Conservation (phyloP, 306 rosid species). For the Trifolium pratense region DNA sequence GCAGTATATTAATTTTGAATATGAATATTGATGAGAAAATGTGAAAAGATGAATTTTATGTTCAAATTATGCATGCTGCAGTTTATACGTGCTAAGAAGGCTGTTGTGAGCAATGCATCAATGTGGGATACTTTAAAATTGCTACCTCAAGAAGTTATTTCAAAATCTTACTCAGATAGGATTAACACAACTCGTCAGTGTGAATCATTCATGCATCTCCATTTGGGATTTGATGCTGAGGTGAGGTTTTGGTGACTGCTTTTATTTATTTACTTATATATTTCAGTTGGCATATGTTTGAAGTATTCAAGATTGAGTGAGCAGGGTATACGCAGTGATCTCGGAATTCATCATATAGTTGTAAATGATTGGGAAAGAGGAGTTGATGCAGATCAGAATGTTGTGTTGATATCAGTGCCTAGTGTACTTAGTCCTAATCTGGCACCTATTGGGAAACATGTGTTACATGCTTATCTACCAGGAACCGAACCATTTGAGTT, state of each 20-base stretch:
- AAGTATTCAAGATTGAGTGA: constrained; percentile 18
- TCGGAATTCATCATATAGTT: constrained; percentile 94
- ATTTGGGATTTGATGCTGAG: constrained; percentile 86
- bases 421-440: constrained; percentile 82
- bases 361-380: constrained; percentile 95
- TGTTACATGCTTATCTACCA: constrained; percentile 86
- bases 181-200: constrained; percentile 67
- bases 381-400: constrained; percentile 94
- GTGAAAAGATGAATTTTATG: background rate
- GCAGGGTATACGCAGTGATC: constrained; percentile 66
- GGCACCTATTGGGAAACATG: constrained; percentile 86
- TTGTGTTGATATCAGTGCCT: constrained; percentile 88
- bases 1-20: constrained; percentile 10
- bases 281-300: constrained; percentile 23
- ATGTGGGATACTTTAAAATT: constrained; percentile 91
- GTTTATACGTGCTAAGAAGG: constrained; percentile 86
- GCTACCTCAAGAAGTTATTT: constrained; percentile 69
- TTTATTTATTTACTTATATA: constrained; percentile 14
- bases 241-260: constrained; percentile 62
- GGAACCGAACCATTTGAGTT: constrained; percentile 88
- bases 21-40: constrained; percentile 4
- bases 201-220: constrained; percentile 99
- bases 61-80: constrained; percentile 41
- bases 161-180: constrained; percentile 66
- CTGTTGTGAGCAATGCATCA: constrained; percentile 88